Evolutionary conservation across 2,329 filamentous ascomycete species (phyloP).

Genomic region (Diplodia seriata): DNA sequence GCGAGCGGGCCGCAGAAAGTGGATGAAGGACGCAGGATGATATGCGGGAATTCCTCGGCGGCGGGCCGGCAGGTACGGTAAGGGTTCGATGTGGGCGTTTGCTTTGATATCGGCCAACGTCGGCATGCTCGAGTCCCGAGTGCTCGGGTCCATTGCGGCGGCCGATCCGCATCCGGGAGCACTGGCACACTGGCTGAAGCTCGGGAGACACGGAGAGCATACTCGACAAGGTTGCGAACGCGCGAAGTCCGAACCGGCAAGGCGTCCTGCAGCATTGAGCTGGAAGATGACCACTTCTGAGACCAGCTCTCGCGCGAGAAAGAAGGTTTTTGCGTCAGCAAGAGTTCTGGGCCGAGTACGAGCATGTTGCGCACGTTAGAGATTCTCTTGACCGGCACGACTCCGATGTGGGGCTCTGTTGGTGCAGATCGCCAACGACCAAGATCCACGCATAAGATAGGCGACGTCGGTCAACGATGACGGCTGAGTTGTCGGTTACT

Average conservation of each 20-base stretch:
- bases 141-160: not conserved
- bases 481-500: not conserved
- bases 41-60: constrained; percentile 12
- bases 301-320: not conserved
- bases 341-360: not conserved
- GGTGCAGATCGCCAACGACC: constrained; percentile 8
- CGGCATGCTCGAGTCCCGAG: not conserved
- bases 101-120: not conserved
- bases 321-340: not conserved
- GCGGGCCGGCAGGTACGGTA: not conserved
- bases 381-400: constrained; percentile 7
- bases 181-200: not conserved
- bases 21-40: constrained; percentile 1
- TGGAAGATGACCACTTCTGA: no score
- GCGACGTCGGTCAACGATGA: not conserved
- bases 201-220: not conserved
- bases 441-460: constrained; percentile 12
- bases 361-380: not conserved
- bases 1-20: constrained; percentile 4
- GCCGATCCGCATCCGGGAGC: not conserved
- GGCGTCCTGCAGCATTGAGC: not conserved
- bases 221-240: not conserved
- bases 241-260: not conserved
- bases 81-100: not conserved
- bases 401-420: constrained; percentile 1